Evolutionary conservation across 1,139 yeast species (phyloP).

Genomic region (Tardiomyces digboiensis): DNA sequence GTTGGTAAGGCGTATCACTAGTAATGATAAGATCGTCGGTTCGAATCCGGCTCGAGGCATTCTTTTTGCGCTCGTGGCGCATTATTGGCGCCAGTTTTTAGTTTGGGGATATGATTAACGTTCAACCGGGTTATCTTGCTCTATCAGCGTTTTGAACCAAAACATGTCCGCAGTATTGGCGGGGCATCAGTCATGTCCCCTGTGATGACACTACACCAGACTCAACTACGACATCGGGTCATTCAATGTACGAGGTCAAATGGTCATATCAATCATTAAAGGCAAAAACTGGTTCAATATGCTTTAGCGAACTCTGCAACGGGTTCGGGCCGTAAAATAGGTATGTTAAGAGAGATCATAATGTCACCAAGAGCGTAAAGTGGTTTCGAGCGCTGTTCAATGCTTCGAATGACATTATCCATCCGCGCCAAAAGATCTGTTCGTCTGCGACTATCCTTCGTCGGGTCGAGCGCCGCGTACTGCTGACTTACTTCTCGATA

Average conservation of each 20-base stretch:
- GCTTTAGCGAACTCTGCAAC: neutral
- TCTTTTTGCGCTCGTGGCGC: neutral
- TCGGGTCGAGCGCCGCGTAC: neutral
- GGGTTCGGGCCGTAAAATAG: neutral
- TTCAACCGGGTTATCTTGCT: too few relatives aligned
- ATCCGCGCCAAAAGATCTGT: neutral
- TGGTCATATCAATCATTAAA: neutral
- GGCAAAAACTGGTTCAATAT: neutral
- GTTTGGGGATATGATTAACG: too few relatives aligned
- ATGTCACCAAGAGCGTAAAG: neutral
- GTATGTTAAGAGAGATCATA: neutral
- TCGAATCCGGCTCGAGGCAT: conserved; percentile 1
- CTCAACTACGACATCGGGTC: too few relatives aligned
- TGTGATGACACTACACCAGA: too few relatives aligned
- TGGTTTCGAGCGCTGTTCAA: neutral
- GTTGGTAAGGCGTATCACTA: conserved; percentile 1
- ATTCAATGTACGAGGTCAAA: too few relatives aligned
- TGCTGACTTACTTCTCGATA: neutral
- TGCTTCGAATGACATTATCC: neutral
- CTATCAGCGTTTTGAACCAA: too few relatives aligned
- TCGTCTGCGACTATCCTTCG: neutral
- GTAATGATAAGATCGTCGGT: conserved; percentile 1
- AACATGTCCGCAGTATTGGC: too few relatives aligned
- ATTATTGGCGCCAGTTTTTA: too few relatives aligned
- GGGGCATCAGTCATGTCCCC: too few relatives aligned